Conservation (phyloP, 176 grass and related monocot species). For the Stipa capillata region DNA sequence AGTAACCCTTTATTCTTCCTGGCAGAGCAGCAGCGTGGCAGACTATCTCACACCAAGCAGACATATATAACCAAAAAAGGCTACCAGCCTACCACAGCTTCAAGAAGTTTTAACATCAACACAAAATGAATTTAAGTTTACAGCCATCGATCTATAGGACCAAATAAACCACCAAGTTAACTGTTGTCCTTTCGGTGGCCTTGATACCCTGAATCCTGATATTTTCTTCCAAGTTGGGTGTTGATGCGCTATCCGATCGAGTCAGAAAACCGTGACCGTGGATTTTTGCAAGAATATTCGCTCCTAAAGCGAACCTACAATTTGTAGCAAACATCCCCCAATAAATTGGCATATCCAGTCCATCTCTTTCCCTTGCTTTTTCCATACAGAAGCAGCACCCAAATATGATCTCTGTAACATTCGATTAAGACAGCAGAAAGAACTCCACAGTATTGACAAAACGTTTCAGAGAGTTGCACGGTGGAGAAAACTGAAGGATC, state of each 20-base stretch:
- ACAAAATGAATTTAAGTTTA: no score
- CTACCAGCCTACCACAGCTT: no score
- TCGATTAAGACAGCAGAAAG: background rate
- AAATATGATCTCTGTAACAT: background rate
- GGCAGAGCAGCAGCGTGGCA: no score
- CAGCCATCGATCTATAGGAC: background rate
- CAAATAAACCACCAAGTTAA: background rate
- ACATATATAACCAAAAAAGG: no score
- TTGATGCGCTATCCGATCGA: background rate
- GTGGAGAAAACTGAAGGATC: background rate
- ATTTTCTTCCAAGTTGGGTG: conserved; percentile 16
- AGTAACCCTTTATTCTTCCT: no score
- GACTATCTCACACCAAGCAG: no score
- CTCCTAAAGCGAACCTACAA: background rate
- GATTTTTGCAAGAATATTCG: conserved; percentile 31
- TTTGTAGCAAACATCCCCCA: background rate
- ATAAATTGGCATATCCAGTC: background rate
- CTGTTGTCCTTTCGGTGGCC: background rate
- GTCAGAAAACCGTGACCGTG: background rate
- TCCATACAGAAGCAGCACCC: background rate
- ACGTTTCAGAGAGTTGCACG: background rate
- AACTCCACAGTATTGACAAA: background rate
- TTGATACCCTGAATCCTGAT: background rate
- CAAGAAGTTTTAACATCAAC: no score
- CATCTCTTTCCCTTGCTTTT: background rate